These are phyloP conservation scores for Ophiostoma perfectum DNA, from an alignment of 2,329 filamentous ascomycete species.

Conservation along the genomic window DNA sequence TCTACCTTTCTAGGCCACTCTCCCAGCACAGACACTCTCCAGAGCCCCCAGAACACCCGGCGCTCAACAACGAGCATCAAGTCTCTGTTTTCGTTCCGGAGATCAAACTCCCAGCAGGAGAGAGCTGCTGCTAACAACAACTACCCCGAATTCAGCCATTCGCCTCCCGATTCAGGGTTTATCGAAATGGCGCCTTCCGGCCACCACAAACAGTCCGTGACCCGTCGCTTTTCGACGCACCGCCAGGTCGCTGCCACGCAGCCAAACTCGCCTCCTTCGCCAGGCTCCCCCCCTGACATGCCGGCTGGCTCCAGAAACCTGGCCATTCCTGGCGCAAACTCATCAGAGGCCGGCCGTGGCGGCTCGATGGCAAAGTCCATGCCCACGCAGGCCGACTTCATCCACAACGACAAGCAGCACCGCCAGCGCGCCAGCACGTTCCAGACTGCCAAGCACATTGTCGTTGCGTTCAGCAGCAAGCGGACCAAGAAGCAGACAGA, in stretches of 20 bases:
- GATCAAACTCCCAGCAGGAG: constrained; percentile 35
- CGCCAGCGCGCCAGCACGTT: constrained; percentile 36
- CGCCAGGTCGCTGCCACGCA: constrained; percentile 43
- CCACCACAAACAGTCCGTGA: constrained; percentile 29
- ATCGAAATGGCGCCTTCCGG: constrained; percentile 25
- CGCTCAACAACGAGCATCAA: constrained; percentile 6
- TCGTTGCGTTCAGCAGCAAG: constrained; percentile 27
- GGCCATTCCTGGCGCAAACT: background rate
- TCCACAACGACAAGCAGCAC: constrained; percentile 45
- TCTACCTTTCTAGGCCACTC: background rate
- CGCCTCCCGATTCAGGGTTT: constrained; percentile 31
- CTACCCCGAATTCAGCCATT: constrained; percentile 10
- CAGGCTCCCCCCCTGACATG: constrained; percentile 41
- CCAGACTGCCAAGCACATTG: constrained; percentile 46
- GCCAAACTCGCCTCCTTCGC: constrained; percentile 48
- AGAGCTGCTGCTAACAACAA: background rate
- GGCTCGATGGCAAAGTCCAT: constrained; percentile 29
- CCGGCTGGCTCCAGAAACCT: constrained; percentile 30
- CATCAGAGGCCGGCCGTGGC: background rate
- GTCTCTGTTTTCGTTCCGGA: background rate
- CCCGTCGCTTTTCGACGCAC: constrained; percentile 44
- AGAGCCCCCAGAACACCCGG: background rate
- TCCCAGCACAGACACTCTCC: constrained; percentile 2
- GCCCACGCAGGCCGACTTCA: constrained; percentile 43
- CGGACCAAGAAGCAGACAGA: constrained; percentile 25